A percentile compares a stretch with the other conserved stretches of the same genome.
Evolutionary conservation across 1,284 basidiomycete genomes (phyloP).

Genomic region (Quambalaria eucalypti): DNA sequence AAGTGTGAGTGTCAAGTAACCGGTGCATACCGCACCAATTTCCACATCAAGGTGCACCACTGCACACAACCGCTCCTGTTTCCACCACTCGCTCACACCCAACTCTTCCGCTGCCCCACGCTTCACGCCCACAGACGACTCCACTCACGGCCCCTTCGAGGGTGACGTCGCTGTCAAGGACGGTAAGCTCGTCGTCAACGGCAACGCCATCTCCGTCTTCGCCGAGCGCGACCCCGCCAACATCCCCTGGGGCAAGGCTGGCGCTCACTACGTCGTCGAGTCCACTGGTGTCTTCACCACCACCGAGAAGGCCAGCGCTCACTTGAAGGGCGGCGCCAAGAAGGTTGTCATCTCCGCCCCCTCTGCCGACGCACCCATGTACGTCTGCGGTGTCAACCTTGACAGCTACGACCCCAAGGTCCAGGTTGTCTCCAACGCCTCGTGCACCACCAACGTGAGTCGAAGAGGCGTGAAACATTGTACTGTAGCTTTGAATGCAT

Average conservation of each 20-base stretch:
- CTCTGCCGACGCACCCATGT: constrained; percentile 95
- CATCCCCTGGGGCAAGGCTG: constrained; percentile 73
- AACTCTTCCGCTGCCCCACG: neutral
- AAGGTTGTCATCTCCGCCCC: constrained; percentile 99
- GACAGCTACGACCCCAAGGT: constrained; percentile 84
- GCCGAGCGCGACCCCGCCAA: constrained; percentile 73
- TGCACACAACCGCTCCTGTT: neutral
- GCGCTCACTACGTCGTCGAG: constrained; percentile 91
- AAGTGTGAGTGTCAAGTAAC: constrained; percentile 59
- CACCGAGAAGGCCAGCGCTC: constrained; percentile 70
- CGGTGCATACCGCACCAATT: too few relatives aligned
- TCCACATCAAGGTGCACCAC: neutral
- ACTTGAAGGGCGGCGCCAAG: constrained; percentile 99
- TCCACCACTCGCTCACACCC: neutral
- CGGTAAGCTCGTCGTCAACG: constrained; percentile 81
- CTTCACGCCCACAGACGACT: constrained; percentile 55
- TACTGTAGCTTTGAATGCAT: too few relatives aligned
- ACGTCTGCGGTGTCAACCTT: constrained; percentile 77
- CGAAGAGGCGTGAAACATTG: too few relatives aligned
- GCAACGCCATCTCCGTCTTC: constrained; percentile 69
- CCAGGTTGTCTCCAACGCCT: constrained; percentile 90
- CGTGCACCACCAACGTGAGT: constrained; percentile 99
- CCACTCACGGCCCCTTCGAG: constrained; percentile 91
- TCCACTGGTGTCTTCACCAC: constrained; percentile 99
- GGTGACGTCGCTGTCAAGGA: constrained; percentile 74